Base-by-base conservation (phyloP, 768 basidiomycete genomes). In the Trametopsis cervina region DNA sequence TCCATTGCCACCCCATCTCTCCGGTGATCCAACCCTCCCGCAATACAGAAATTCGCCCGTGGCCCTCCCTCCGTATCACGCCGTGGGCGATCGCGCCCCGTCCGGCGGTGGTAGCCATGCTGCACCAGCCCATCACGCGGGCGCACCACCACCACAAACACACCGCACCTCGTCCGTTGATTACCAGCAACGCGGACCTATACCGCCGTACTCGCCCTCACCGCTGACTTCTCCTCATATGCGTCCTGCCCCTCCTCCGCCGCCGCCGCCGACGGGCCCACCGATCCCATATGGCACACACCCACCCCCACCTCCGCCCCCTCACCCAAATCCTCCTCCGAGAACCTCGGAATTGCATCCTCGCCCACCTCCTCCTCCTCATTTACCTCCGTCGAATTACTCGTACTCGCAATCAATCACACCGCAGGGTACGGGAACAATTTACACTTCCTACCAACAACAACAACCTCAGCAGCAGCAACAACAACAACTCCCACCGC, bases 271-370 rank as follows among this genome's bases (percentile, higher is more conserved):
- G 23, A 26, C 27, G 11, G 10, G 6, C 13, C 39, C 27, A n/a
- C 35, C 40, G 35, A 17, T 27, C 17, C 13, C 40, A 20, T 37
- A 46, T 21, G 59, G 53, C 27, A 40, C 66, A 42, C 57, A 60
- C n/a, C 65, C 66, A 48, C 55, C 54, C 55, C 59, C 61, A 36
- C 60, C 61, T 15, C 51, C 57, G 44, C 57, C 59, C 46, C 62
- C 49, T 29, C 49, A 52, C 51, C 53, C 54, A 21, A 42, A 47
- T 11, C 54, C 57, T 11, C 53, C 54, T 13, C 47, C 47, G 13
- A 21, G 47, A 26, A 20, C 27, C 21, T 18, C 35, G 42, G 46
- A 42, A 38, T 50, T 47, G 50, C 23, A 56, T 20, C 42, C 51
- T 20, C 50, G 47, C 15, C 22, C 47, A 18, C 62, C 54, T 26